A percentile compares a stretch with the other conserved stretches of the same genome.
phyloP scores from a whole-genome alignment of 2,329 filamentous ascomycete genomes.

The Neopestalotiopsis clavispora region DNA sequence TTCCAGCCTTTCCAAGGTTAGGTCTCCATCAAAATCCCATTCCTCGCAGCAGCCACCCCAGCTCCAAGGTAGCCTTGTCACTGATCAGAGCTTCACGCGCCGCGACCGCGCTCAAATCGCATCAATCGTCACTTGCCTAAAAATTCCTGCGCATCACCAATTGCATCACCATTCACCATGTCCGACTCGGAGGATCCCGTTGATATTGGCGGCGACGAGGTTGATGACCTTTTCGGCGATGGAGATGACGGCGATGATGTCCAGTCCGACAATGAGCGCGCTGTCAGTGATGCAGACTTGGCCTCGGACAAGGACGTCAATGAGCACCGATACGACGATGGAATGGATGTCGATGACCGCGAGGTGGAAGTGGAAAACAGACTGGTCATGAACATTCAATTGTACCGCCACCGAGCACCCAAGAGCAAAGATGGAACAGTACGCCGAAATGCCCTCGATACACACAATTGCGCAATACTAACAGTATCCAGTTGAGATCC shows the following conservation, averaged over 20 bases:
- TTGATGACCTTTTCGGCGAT: constrained; percentile 67
- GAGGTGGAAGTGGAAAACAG: constrained; percentile 49
- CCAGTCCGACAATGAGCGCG: constrained; percentile 66
- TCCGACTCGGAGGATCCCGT: constrained; percentile 61
- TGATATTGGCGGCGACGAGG: constrained; percentile 56
- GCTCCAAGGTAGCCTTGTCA: not conserved
- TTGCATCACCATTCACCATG: constrained; percentile 41
- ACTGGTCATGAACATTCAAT: constrained; percentile 65
- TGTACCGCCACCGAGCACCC: constrained; percentile 73
- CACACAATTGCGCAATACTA: not conserved
- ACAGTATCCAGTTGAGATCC: constrained; percentile 63
- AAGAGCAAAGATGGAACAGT: constrained; percentile 75
- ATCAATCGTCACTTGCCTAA: not conserved
- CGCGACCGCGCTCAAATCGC: not conserved
- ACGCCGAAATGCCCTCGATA: constrained; percentile 32
- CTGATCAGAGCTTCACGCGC: constrained; percentile 1
- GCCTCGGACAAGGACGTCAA: constrained; percentile 55
- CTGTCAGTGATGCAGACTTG: constrained; percentile 66
- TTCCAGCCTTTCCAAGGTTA: constrained; percentile 5
- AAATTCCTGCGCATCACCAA: not conserved
- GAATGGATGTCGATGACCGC: constrained; percentile 44
- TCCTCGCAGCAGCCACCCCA: not conserved
- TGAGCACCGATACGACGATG: constrained; percentile 50
- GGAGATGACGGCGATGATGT: constrained; percentile 63
- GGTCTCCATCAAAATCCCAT: not conserved